Evolutionary conservation across 2,329 filamentous ascomycete species (phyloP), one percentile per base, ranked within the genome.

Genomic region (Aspergillus hiratsukae): DNA sequence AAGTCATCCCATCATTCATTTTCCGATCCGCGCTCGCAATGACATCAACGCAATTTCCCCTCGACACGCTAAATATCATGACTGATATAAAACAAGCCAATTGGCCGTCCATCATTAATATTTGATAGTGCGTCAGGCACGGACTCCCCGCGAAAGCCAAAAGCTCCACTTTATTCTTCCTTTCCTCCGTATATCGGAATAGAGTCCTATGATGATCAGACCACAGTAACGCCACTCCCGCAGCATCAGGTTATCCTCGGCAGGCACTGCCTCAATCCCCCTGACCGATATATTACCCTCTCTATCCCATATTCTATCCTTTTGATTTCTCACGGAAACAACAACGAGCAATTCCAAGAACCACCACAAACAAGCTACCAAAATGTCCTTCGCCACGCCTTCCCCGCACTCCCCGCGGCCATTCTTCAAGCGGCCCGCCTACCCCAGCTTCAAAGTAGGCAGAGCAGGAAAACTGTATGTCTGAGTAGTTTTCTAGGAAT

Each of bases 341-440:
- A 40, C 31, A 6, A 14, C 14, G 5, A 14, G 11, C 31, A 8
- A 35, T 31, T 4, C 3, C 8, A 4, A 45, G 3, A 23, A 46
- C 11, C 10, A 46, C 43, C 23, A n/a, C 43, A 23, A 46, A 46
- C 19, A n/a, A 46, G 19, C 23, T 25, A 28, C 27, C 51, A 49
- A n/a, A n/a, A 58, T 55, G 49, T 48, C 53, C 6, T 56, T 49
- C 14, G 52, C 60, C n/a, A 48, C 57, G 10, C 55, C 57, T 25
- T 25, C 43, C 17, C 19, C 29, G 21, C 35, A 37, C 23, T 27
- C 57, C 19, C 59, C 49, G 23, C 58, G 58, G 3, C 55, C 61
- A n/a, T 49, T 54, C 11, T 50, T 56, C 35, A 63, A 58, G 50
- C 52, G 57, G 8, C 57, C 61, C 28, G 31, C 41, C n/a, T 35